Percentiles rank a stretch among this genome's conserved stretches.
These are phyloP conservation scores for Thalassiosira mediterranea DNA, from an alignment of 352 stramenopile species.

Conservation along the genomic window DNA sequence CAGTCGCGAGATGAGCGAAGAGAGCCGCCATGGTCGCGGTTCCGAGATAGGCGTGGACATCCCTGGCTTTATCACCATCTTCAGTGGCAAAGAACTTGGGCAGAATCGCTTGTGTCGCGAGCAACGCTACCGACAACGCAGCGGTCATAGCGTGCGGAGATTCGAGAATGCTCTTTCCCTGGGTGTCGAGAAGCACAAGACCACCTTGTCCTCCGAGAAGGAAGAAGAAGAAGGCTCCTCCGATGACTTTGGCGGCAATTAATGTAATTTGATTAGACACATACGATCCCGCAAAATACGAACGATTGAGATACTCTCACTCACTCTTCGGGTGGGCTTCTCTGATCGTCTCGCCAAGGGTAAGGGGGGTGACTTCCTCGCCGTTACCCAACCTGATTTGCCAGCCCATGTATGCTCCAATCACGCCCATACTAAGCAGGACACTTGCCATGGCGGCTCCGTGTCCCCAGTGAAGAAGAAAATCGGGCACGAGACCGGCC, in stretches of 20 bases:
- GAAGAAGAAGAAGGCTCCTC: constrained; percentile 63
- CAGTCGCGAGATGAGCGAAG: constrained; percentile 41
- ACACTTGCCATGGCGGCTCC: constrained; percentile 47
- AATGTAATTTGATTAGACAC: not conserved
- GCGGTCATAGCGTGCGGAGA: constrained; percentile 43
- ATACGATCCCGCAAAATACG: not conserved
- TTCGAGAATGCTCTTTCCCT: constrained; percentile 41
- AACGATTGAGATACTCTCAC: not conserved
- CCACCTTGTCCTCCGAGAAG: constrained; percentile 58
- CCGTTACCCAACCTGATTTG: constrained; percentile 55
- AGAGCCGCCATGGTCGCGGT: constrained; percentile 44
- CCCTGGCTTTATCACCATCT: constrained; percentile 19
- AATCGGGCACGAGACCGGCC: constrained; percentile 41
- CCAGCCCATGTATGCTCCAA: constrained; percentile 55
- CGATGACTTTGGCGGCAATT: constrained; percentile 36
- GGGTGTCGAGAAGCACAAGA: constrained; percentile 41
- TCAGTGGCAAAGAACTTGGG: constrained; percentile 40
- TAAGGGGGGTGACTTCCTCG: constrained; percentile 39
- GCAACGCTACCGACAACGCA: constrained; percentile 13
- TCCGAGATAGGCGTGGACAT: constrained; percentile 50
- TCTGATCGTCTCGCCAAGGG: constrained; percentile 54
- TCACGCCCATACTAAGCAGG: constrained; percentile 48
- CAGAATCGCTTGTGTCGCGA: constrained; percentile 38
- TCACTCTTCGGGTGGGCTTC: constrained; percentile 40
- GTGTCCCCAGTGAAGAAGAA: constrained; percentile 55